Evolutionary conservation across 169 alveolate genomes (phyloP).

Genomic region (Plasmodium inui): DNA sequence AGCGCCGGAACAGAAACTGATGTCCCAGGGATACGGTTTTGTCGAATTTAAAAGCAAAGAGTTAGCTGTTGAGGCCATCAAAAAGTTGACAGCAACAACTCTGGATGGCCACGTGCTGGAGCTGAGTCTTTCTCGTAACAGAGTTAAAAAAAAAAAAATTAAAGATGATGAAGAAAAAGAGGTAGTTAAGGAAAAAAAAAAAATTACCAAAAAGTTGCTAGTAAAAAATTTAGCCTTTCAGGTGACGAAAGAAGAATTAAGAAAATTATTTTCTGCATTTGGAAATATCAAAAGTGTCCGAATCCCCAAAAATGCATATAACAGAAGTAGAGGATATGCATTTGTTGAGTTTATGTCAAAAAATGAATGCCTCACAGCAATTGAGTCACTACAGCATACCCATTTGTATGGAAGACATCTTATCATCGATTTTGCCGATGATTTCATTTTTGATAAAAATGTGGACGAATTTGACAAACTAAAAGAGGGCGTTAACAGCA

Average conservation of each 20-base stretch:
- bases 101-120: slow-evolving; percentile 82
- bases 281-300: slow-evolving; percentile 93
- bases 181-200: slow-evolving; percentile 73
- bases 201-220: slow-evolving; percentile 88
- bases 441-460: slow-evolving; percentile 67
- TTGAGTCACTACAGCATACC: slow-evolving; percentile 90
- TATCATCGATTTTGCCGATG: slow-evolving; percentile 91
- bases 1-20: slow-evolving; percentile 41
- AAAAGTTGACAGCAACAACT: slow-evolving; percentile 77
- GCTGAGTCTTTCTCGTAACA: slow-evolving; percentile 81
- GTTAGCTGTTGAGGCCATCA: slow-evolving; percentile 83
- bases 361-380: slow-evolving; percentile 91
- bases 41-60: slow-evolving; percentile 89
- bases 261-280: slow-evolving; percentile 90
- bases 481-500: slow-evolving; percentile 27
- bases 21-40: slow-evolving; percentile 94
- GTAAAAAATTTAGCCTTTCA: slow-evolving; percentile 96
- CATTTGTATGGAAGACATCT: slow-evolving; percentile 95
- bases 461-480: slow-evolving; percentile 65
- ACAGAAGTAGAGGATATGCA: slow-evolving; percentile 94
- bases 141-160: slow-evolving; percentile 63
- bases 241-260: slow-evolving; percentile 93
- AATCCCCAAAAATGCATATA: slow-evolving; percentile 93
- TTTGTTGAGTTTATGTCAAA: slow-evolving; percentile 93
- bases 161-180: slow-evolving; percentile 64